Conservation (phyloP, 345 rosid genomes). For the Linum trigynum region DNA sequence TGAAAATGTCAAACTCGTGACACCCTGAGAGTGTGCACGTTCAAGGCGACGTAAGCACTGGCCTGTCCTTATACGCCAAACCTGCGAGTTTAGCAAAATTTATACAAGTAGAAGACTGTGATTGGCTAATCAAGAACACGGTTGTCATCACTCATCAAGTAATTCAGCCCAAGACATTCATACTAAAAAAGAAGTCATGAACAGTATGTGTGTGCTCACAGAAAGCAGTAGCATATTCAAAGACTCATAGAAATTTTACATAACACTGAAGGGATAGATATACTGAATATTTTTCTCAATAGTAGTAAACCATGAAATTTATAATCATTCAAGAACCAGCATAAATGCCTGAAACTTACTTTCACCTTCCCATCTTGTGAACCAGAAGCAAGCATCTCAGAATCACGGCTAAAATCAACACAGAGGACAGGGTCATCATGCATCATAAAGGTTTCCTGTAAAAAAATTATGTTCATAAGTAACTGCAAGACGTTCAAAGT, state of each 20-base stretch:
- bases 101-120: not conserved
- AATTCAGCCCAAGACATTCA: not conserved
- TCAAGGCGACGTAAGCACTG: constrained; percentile 90
- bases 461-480: constrained; percentile 9
- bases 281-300: not conserved
- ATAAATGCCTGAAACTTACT: constrained; percentile 32
- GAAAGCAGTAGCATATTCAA: not conserved
- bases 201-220: not conserved
- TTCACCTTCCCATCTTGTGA: constrained; percentile 96
- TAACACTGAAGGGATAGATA: not conserved
- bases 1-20: constrained; percentile 84
- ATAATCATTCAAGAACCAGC: not conserved
- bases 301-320: not conserved
- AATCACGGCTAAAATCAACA: constrained; percentile 95
- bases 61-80: constrained; percentile 94
- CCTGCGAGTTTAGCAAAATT: constrained; percentile 33
- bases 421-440: constrained; percentile 95
- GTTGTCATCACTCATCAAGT: no score
- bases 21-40: constrained; percentile 91
- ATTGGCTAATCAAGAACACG: no score
- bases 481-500: constrained; percentile 10
- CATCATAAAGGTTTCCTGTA: constrained; percentile 98
- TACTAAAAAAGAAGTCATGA: not conserved
- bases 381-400: constrained; percentile 95
- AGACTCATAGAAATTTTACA: not conserved